Evolutionary conservation across 257 asterid genomes (phyloP), one percentile per base, ranked within the genome.

Genomic region (Ilex asprella): DNA sequence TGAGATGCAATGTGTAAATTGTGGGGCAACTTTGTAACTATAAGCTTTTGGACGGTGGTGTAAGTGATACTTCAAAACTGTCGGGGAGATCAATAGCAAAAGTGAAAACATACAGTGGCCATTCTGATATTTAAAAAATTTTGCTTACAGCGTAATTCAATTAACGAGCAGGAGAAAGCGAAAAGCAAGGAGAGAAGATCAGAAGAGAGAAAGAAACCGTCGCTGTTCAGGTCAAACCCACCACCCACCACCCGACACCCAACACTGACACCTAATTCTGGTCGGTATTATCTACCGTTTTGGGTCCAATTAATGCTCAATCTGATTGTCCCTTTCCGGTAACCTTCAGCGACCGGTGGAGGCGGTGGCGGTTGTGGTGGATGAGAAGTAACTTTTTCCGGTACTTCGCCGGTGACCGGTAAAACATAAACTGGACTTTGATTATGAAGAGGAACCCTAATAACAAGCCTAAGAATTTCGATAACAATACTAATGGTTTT

Each of bases 371-470:
- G 68, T 12, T 66, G 63, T 8, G 64, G 74, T 35, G 64, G 62
- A 44, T 70, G 75, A 27, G 69, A 61, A 3, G 50, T 44, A 15
- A 50, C 27, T 53, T 60, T 64, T 21, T 47, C 14, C 39, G 13
- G 58, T 58, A 53, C 61, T 31, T 50, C 54, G 58, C 63, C 57
- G 72, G 71, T 39, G 56, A 16, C 69, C 50, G 59, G 69, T 55
- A 51, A 55, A 30, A 50, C 51, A 43, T 61, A 62, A 14, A 31
- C 32, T 16, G 58, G 65, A 57, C n/a, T 66, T 72, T 64, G 65
- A 79, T 66, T 75, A 79, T 79, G 84, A 79, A 75, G 84, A 75
- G 75, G 64, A 76, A 21, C 64, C 76, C 67, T 47, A 54, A 55
- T 12, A 57, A 44, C 30, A 71, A 75, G 71, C 67, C 44, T 59